Conservation (phyloP, 352 stramenopile species). For the Phytophthora sansomeana region DNA sequence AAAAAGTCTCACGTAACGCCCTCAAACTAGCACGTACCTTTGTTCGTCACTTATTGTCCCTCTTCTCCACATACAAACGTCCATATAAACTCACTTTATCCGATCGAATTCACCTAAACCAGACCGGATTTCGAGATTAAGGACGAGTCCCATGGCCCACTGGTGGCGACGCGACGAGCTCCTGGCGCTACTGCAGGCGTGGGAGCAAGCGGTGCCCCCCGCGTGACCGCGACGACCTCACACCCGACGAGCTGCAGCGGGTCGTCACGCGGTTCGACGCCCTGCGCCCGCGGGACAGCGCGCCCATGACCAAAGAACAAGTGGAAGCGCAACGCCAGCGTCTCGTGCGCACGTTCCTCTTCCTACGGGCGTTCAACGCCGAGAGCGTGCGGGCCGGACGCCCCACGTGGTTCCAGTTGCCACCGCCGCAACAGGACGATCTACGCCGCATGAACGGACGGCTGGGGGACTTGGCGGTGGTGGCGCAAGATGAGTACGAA, state of each 20-base stretch:
- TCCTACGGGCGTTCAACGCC: constrained; percentile 34
- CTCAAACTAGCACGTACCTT: constrained; percentile 8
- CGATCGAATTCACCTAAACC: constrained; percentile 8
- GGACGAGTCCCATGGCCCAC: constrained; percentile 22
- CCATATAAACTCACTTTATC: neutral
- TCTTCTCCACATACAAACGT: constrained; percentile 9
- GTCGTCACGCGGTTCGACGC: constrained; percentile 30
- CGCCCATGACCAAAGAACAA: constrained; percentile 16
- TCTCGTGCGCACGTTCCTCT: constrained; percentile 39
- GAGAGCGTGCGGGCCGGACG: constrained; percentile 17
- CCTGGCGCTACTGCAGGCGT: constrained; percentile 39
- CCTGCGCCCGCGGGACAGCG: constrained; percentile 27
- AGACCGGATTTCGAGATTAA: neutral
- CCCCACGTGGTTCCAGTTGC: constrained; percentile 40
- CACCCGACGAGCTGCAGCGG: constrained; percentile 18
- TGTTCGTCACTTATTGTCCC: constrained; percentile 7
- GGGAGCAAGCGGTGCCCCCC: constrained; percentile 34
- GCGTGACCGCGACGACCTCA: constrained; percentile 41
- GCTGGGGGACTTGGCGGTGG: constrained; percentile 29
- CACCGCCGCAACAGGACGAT: constrained; percentile 29
- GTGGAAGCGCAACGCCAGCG: constrained; percentile 43
- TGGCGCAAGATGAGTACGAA: constrained; percentile 32
- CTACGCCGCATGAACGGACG: constrained; percentile 34
- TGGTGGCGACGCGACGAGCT: constrained; percentile 48
- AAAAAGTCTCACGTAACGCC: neutral